phyloP scores from a whole-genome alignment of 352 stramenopile species.

The Globisporangium mamillatum region DNA sequence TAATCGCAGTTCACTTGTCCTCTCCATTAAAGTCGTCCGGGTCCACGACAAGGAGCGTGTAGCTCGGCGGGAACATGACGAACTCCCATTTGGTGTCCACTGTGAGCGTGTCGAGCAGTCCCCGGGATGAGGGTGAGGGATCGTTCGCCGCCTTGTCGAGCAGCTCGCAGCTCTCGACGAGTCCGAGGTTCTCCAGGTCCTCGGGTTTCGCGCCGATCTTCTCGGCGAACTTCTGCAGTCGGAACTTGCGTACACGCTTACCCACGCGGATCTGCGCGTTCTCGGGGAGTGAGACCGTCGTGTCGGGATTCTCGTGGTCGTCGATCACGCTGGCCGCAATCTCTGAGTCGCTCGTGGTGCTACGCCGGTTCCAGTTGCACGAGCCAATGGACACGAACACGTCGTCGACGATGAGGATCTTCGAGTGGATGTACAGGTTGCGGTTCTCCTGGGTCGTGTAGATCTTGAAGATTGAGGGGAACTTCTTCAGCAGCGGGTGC shows the following conservation, averaged over 20 bases:
- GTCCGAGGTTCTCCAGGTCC: conserved; percentile 18
- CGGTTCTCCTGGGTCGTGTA: conserved; percentile 49
- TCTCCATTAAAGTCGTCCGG: conserved; percentile 26
- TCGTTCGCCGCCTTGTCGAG: conserved; percentile 24
- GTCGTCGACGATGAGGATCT: conserved; percentile 83
- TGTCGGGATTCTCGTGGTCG: neutral
- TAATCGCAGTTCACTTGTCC: neutral
- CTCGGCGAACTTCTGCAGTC: conserved; percentile 57
- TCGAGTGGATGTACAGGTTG: conserved; percentile 77
- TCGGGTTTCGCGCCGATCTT: conserved; percentile 24
- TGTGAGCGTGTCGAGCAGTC: conserved; percentile 36
- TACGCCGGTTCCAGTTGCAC: conserved; percentile 91
- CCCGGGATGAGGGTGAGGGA: neutral
- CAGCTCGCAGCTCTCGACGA: conserved; percentile 28
- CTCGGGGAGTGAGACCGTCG: neutral
- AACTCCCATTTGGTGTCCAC: conserved; percentile 32
- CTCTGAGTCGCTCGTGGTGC: conserved; percentile 62
- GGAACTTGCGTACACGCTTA: conserved; percentile 38
- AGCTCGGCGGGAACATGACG: conserved; percentile 29
- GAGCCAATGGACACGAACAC: conserved; percentile 83
- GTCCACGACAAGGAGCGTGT: conserved; percentile 37
- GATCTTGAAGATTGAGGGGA: conserved; percentile 53
- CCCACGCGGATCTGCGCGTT: conserved; percentile 39
- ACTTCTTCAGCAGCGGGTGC: conserved; percentile 40
- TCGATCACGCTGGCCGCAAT: conserved; percentile 59